phyloP scores from a whole-genome alignment of 306 rosid species.

The Prunus dulcis region DNA sequence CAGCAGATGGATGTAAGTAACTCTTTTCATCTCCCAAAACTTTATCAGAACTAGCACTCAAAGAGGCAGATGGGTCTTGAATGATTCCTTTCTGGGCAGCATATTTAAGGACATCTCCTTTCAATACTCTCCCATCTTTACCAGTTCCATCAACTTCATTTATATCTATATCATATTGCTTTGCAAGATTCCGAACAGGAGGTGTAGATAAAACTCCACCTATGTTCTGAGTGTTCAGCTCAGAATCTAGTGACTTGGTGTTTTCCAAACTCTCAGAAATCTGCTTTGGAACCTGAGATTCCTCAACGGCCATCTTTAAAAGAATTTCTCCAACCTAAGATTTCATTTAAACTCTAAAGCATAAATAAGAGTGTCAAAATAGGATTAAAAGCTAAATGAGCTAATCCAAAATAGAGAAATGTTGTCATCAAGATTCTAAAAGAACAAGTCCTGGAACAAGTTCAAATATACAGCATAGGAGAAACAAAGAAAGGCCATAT shows the following conservation, averaged over 20 bases:
- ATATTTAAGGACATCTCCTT: slow-evolving; percentile 69
- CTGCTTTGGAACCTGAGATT: slow-evolving; percentile 30
- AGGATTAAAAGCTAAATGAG: not conserved
- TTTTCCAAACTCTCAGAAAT: slow-evolving; percentile 30
- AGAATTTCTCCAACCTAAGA: slow-evolving; percentile 94
- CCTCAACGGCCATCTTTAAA: slow-evolving; percentile 49
- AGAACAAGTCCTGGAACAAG: not conserved
- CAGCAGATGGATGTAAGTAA: slow-evolving; percentile 24
- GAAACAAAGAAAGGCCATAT: too few species aligned
- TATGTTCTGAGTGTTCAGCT: slow-evolving; percentile 26
- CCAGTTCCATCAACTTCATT: slow-evolving; percentile 73
- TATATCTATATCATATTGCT: slow-evolving; percentile 67
- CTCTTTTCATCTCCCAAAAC: slow-evolving; percentile 32
- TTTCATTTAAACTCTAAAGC: slow-evolving; percentile 12
- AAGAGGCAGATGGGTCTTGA: slow-evolving; percentile 33
- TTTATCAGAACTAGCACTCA: slow-evolving; percentile 35
- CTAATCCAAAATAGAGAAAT: not conserved
- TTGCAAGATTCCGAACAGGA: slow-evolving; percentile 72
- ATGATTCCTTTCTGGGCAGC: slow-evolving; percentile 55
- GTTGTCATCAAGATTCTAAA: not conserved
- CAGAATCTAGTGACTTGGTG: slow-evolving; percentile 36
- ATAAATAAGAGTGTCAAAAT: not conserved
- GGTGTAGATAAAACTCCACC: slow-evolving; percentile 75
- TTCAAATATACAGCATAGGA: not conserved
- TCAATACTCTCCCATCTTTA: slow-evolving; percentile 70